Percentiles rank a stretch among this genome's conserved stretches.
Evolutionary conservation across 2,329 filamentous ascomycete genomes (phyloP).

Genomic region (Achaetomium macrosporum): DNA sequence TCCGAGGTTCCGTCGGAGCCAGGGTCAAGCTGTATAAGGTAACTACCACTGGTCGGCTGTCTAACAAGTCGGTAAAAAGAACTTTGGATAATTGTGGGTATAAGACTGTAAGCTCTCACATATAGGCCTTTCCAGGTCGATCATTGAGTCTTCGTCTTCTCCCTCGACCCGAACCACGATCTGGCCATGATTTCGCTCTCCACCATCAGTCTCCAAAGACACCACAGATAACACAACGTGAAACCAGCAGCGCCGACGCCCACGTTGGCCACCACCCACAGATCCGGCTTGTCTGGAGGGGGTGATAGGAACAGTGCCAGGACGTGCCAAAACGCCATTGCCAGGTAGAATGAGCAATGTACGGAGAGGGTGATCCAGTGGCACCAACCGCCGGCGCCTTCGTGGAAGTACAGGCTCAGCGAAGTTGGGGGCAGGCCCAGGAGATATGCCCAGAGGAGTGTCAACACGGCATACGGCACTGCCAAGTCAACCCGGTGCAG

Average conservation of each 20-base stretch:
- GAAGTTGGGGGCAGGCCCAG: slow-evolving; percentile 78
- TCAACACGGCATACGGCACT: slow-evolving; percentile 79
- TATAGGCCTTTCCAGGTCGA: background rate
- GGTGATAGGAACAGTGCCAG: slow-evolving; percentile 62
- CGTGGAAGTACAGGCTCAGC: slow-evolving; percentile 59
- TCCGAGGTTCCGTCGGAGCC: too few relatives aligned
- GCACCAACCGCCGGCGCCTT: slow-evolving; percentile 39
- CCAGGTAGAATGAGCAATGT: slow-evolving; percentile 69
- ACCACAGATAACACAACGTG: slow-evolving; percentile 85
- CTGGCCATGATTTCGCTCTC: slow-evolving; percentile 50
- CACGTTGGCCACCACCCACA: slow-evolving; percentile 92
- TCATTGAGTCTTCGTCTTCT: slow-evolving; percentile 37
- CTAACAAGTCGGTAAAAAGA: background rate
- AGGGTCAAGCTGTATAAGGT: too few relatives aligned
- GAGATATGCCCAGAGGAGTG: slow-evolving; percentile 84
- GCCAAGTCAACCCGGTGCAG: slow-evolving; percentile 77
- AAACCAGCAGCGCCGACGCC: slow-evolving; percentile 82
- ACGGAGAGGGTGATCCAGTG: slow-evolving; percentile 59
- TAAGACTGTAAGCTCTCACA: slow-evolving; percentile 7
- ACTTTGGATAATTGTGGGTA: slow-evolving; percentile 14
- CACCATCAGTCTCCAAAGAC: slow-evolving; percentile 60
- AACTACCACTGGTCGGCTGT: background rate
- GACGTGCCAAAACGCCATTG: slow-evolving; percentile 77
- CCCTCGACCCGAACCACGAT: slow-evolving; percentile 26
- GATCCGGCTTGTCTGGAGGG: slow-evolving; percentile 74